A percentile compares a stretch with the other conserved stretches of the same genome.
phyloP scores from a whole-genome alignment of 495 filamentous ascomycete genomes.

The Aspergillus carlsbadensis region DNA sequence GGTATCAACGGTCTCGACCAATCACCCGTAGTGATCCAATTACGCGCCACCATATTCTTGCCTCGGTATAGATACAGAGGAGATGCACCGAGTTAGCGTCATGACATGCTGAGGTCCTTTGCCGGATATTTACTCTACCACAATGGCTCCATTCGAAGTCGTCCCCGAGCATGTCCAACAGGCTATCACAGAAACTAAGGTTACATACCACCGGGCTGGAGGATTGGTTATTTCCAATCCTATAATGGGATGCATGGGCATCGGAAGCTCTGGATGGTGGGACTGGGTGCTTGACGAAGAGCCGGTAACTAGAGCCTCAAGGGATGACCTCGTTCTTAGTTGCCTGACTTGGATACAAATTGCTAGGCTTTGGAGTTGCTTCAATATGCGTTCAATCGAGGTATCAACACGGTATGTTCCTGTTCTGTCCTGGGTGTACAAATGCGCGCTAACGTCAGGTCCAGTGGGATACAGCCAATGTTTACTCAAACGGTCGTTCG shows the following conservation, averaged over 20 bases:
- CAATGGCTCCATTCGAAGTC: no score
- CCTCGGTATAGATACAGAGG: no score
- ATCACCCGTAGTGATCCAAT: no score
- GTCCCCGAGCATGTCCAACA: no score
- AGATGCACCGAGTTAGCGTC: no score
- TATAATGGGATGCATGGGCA: slow-evolving; percentile 63
- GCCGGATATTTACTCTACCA: no score
- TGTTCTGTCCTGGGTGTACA: neutral
- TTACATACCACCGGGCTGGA: no score
- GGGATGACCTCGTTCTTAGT: neutral
- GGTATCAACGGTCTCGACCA: no score
- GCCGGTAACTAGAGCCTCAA: neutral
- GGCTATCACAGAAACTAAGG: no score
- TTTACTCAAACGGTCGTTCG: slow-evolving; percentile 64
- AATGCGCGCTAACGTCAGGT: neutral
- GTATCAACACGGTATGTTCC: slow-evolving; percentile 46
- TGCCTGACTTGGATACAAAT: neutral
- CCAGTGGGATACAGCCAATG: slow-evolving; percentile 44
- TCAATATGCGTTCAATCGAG: slow-evolving; percentile 61
- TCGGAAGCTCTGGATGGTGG: slow-evolving; percentile 51
- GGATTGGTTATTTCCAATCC: slow-evolving; percentile 65
- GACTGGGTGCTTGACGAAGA: slow-evolving; percentile 63
- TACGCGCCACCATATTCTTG: no score
- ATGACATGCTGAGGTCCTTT: no score
- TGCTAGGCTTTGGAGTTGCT: slow-evolving; percentile 55